Conservation (phyloP, 2,329 filamentous ascomycete genomes). For the Beauveria medogensis region DNA sequence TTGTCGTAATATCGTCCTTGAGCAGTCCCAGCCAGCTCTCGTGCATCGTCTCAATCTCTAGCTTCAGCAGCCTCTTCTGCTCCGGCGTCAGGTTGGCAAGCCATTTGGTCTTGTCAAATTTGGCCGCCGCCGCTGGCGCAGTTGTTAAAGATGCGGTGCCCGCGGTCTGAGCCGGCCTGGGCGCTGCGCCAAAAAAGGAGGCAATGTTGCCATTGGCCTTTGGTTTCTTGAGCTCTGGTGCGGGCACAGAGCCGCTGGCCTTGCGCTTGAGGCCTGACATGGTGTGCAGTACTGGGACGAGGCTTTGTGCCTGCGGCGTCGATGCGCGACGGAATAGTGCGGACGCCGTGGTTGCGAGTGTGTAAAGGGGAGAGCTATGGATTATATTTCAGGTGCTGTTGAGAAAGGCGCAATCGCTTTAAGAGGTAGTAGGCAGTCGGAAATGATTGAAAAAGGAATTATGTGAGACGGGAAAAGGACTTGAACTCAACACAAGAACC, state of each 20-base stretch:
- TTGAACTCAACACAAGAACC: not conserved
- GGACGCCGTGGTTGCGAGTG: not conserved
- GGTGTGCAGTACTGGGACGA: not conserved
- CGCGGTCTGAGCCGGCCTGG: conserved; percentile 40
- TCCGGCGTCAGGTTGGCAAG: conserved; percentile 69
- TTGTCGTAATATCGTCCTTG: conserved; percentile 73
- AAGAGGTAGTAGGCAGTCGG: not conserved
- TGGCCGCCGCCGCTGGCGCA: conserved; percentile 30
- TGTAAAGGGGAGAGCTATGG: not conserved
- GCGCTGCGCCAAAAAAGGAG: conserved; percentile 69
- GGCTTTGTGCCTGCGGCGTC: not conserved
- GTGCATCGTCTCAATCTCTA: conserved; percentile 89
- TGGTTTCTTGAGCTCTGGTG: conserved; percentile 56
- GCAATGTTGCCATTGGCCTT: conserved; percentile 74
- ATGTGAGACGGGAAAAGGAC: not conserved
- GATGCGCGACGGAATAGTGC: not conserved
- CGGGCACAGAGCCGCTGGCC: conserved; percentile 37
- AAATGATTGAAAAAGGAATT: not conserved
- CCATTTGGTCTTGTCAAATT: conserved; percentile 89
- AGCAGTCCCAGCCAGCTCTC: conserved; percentile 85
- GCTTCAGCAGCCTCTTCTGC: conserved; percentile 70
- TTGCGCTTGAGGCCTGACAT: conserved; percentile 62
- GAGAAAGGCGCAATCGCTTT: not conserved
- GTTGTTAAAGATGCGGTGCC: conserved; percentile 21
- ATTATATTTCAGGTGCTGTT: not conserved